Evolutionary conservation across 805 yeast species (phyloP).

Genomic region (Cyberlindnera mrakii): DNA sequence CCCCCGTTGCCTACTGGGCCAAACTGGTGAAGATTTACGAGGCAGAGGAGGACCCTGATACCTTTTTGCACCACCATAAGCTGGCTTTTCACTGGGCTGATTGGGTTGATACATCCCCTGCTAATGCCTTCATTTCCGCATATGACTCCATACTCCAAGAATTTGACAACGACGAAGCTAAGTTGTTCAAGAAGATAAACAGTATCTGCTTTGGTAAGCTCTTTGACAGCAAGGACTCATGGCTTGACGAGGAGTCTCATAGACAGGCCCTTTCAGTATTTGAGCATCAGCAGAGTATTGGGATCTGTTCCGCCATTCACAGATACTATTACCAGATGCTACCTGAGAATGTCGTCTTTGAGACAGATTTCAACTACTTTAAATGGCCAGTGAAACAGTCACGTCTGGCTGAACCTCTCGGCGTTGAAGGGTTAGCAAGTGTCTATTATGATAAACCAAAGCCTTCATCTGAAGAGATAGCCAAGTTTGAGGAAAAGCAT

Average conservation of each 20-base stretch:
- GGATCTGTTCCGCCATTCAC: conserved; percentile 24
- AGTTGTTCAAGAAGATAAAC: conserved; percentile 5
- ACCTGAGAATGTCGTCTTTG: conserved; percentile 25
- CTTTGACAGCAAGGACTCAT: conserved; percentile 17
- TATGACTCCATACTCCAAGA: conserved; percentile 18
- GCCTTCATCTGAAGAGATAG: too few species aligned
- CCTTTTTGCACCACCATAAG: conserved; percentile 6
- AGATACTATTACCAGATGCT: conserved; percentile 20
- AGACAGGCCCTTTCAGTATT: conserved; percentile 8
- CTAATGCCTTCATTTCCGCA: conserved; percentile 22
- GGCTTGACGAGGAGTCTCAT: conserved; percentile 21
- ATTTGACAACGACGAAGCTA: conserved; percentile 4
- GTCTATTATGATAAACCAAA: conserved; percentile 7
- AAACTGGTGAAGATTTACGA: conserved; percentile 2
- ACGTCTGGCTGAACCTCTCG: conserved; percentile 16
- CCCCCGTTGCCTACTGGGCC: too few species aligned
- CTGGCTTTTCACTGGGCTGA: conserved; percentile 28
- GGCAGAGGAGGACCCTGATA: conserved; percentile 13
- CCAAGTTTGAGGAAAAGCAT: too few species aligned
- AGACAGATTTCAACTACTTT: conserved; percentile 10
- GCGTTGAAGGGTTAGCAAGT: conserved; percentile 15
- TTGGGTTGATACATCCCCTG: conserved; percentile 25
- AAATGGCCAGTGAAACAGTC: conserved; percentile 11
- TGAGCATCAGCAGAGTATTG: conserved; percentile 24
- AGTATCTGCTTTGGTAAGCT: conserved; percentile 19